phyloP scores from a whole-genome alignment of 768 basidiomycete species.

The Collybia mongolica region DNA sequence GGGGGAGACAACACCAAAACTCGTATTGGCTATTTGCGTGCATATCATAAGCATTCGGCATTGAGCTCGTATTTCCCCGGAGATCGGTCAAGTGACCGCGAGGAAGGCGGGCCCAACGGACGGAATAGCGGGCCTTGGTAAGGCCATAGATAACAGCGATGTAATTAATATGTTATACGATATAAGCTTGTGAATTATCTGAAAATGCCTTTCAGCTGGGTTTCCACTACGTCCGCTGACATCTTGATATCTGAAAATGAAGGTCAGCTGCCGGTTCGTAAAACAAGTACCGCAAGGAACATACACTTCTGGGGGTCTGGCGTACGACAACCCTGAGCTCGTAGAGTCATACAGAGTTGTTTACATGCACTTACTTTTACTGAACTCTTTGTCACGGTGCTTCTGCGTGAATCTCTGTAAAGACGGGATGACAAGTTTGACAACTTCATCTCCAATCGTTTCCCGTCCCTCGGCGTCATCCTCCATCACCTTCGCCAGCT shows the following conservation, averaged over 20 bases:
- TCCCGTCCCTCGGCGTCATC: slow-evolving; percentile 64
- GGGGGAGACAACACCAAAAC: too few relatives aligned
- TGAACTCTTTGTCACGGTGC: slow-evolving; percentile 79
- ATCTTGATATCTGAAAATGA: slow-evolving; percentile 70
- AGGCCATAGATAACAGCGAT: too few relatives aligned
- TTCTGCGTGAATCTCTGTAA: slow-evolving; percentile 75
- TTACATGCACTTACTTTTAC: slow-evolving; percentile 59
- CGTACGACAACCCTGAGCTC: slow-evolving; percentile 5
- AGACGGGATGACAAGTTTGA: slow-evolving; percentile 73
- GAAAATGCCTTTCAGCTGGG: slow-evolving; percentile 66
- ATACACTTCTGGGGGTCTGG: slow-evolving; percentile 72
- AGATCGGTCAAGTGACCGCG: too few relatives aligned
- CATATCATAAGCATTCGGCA: too few relatives aligned
- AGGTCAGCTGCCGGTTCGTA: slow-evolving; percentile 9
- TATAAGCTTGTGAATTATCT: slow-evolving; percentile 16
- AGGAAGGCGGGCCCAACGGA: too few relatives aligned
- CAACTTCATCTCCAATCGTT: slow-evolving; percentile 68
- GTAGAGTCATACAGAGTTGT: not conserved
- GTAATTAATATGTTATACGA: too few relatives aligned
- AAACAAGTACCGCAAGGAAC: slow-evolving; percentile 19
- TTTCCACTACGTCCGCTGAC: slow-evolving; percentile 71
- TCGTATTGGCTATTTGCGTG: too few relatives aligned
- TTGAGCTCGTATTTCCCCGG: too few relatives aligned
- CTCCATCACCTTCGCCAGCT: slow-evolving; percentile 63
- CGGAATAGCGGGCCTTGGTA: too few relatives aligned